These are phyloP conservation scores for Quercus tomentella DNA, from an alignment of 331 rosid genomes.

Conservation along the genomic window DNA sequence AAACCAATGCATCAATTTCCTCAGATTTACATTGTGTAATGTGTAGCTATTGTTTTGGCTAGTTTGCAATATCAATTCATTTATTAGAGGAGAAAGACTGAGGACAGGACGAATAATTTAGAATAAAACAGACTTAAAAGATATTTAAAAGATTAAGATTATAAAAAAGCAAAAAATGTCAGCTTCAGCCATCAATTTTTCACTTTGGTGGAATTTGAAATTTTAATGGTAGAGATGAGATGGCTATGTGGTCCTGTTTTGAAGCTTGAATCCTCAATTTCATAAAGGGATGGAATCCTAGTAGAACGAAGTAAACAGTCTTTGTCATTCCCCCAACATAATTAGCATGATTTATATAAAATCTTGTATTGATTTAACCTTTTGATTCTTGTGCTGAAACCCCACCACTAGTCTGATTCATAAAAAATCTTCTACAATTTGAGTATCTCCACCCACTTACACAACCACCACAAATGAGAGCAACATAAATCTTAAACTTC, in stretches of 20 bases:
- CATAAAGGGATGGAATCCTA: background rate
- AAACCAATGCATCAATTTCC: too few relatives aligned
- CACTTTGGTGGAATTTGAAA: conserved; percentile 7
- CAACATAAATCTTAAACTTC: conserved; percentile 21
- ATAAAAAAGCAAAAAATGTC: conserved; percentile 10
- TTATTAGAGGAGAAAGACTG: background rate
- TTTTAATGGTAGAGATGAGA: conserved; percentile 2
- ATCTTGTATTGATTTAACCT: too few relatives aligned
- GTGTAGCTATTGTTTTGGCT: too few relatives aligned
- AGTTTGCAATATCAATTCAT: too few relatives aligned
- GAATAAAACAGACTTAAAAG: background rate
- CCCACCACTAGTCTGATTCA: too few relatives aligned
- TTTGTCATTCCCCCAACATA: background rate
- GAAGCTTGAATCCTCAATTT: background rate
- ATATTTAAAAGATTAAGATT: background rate
- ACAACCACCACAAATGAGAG: background rate
- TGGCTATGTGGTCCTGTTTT: conserved; percentile 23
- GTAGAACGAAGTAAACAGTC: background rate
- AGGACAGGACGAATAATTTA: background rate
- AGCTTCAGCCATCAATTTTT: conserved; percentile 18
- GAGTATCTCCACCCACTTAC: too few relatives aligned
- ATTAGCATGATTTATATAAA: too few relatives aligned
- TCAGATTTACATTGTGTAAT: too few relatives aligned
- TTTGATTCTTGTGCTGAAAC: too few relatives aligned
- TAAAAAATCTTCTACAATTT: too few relatives aligned